Evolutionary conservation across 345 rosid genomes (phyloP).

Genomic region (Luvunga scandens): DNA sequence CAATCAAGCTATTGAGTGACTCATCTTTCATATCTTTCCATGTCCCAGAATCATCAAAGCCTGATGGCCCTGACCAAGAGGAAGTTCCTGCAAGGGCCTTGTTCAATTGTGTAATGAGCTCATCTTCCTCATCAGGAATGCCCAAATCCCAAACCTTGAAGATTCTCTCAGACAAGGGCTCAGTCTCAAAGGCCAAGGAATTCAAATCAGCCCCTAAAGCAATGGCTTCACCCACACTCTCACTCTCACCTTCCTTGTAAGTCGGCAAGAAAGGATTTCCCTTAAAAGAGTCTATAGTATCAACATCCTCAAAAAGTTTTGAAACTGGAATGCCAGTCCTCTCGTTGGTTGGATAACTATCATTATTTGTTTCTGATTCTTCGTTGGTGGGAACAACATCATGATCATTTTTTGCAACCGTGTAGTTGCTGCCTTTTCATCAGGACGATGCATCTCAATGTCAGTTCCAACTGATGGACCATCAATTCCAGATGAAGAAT

Average conservation of each 20-base stretch:
- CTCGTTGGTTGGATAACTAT: slow-evolving; percentile 14
- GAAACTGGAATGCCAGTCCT: slow-evolving; percentile 17
- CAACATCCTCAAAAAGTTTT: slow-evolving; percentile 19
- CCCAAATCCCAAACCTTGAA: slow-evolving; percentile 73
- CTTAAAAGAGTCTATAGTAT: slow-evolving; percentile 24
- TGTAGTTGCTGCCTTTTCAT: slow-evolving; percentile 4
- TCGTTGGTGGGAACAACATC: neutral
- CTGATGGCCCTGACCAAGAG: slow-evolving; percentile 13
- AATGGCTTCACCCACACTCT: slow-evolving; percentile 6
- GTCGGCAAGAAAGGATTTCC: slow-evolving; percentile 33
- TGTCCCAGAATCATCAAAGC: slow-evolving; percentile 25
- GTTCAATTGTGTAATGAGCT: slow-evolving; percentile 43
- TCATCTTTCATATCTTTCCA: slow-evolving; percentile 29
- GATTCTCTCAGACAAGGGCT: slow-evolving; percentile 38
- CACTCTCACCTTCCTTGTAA: slow-evolving; percentile 25
- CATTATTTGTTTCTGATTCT: slow-evolving; percentile 19
- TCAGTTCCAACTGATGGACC: slow-evolving; percentile 18
- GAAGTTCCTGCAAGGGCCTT: slow-evolving; percentile 42
- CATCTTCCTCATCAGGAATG: slow-evolving; percentile 46
- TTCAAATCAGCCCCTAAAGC: slow-evolving; percentile 18
- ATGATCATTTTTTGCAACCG: neutral
- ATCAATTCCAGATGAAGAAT: slow-evolving; percentile 20
- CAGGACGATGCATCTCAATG: slow-evolving; percentile 14
- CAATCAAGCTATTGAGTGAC: slow-evolving; percentile 40
- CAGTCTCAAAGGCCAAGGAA: slow-evolving; percentile 17